Evolutionary conservation across 2,329 filamentous ascomycete species (phyloP).

Genomic region (Colletotrichum tabaci): DNA sequence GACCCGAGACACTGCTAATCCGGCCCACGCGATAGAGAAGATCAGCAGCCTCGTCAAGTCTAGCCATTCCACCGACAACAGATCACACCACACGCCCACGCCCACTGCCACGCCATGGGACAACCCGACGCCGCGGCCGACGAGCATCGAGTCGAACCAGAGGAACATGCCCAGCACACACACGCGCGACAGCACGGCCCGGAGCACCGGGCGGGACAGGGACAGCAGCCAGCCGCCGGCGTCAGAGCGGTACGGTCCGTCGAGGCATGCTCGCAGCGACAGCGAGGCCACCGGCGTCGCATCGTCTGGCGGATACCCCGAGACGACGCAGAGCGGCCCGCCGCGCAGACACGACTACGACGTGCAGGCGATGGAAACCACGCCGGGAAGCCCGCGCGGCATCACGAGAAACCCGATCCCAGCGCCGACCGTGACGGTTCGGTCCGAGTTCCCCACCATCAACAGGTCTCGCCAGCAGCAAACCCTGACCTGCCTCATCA

Average conservation of each 20-base stretch:
- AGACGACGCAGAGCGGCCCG: constrained; percentile 78
- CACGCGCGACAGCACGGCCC: constrained; percentile 55
- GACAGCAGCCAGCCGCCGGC: constrained; percentile 65
- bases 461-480: constrained; percentile 94
- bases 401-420: constrained; percentile 90
- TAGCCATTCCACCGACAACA: constrained; percentile 77
- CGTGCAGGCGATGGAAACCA: constrained; percentile 94
- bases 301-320: constrained; percentile 85
- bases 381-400: constrained; percentile 79
- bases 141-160: constrained; percentile 62
- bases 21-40: constrained; percentile 77
- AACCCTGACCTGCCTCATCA: constrained; percentile 92
- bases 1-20: constrained; percentile 36
- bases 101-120: constrained; percentile 80
- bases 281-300: constrained; percentile 82
- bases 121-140: constrained; percentile 69
- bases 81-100: constrained; percentile 66
- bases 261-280: constrained; percentile 79
- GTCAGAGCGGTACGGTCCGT: constrained; percentile 62
- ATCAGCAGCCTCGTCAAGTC: constrained; percentile 93
- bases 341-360: constrained; percentile 92
- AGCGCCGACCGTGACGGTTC: constrained; percentile 90
- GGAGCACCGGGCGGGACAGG: constrained; percentile 56
- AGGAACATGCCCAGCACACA: constrained; percentile 52
- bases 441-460: constrained; percentile 96